Evolutionary conservation across 164 flowering plant genomes (phyloP).

Genomic region (Kingdonia uniflora): DNA sequence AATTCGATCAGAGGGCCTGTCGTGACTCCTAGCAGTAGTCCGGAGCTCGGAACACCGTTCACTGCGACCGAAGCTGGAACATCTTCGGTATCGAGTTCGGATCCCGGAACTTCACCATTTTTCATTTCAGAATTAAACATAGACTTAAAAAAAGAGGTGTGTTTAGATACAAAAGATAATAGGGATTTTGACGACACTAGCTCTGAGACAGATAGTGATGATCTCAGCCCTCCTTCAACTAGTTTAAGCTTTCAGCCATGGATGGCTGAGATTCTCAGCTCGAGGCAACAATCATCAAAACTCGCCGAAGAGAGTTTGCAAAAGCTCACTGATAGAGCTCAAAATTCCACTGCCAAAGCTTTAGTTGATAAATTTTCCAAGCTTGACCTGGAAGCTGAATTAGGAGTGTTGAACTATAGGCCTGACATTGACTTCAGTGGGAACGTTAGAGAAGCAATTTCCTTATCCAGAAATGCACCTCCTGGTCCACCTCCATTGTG

Average conservation of each 20-base stretch:
- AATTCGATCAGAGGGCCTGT: slow-evolving; percentile 43
- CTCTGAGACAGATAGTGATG: slow-evolving; percentile 56
- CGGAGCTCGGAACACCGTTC: slow-evolving; percentile 56
- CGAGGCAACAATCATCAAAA: slow-evolving; percentile 23
- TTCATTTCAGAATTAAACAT: slow-evolving; percentile 27
- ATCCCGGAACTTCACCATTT: slow-evolving; percentile 52
- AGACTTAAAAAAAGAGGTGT: slow-evolving; percentile 24
- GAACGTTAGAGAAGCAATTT: slow-evolving; percentile 51
- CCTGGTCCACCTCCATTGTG: slow-evolving; percentile 82
- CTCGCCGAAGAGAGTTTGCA: slow-evolving; percentile 18
- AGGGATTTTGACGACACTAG: slow-evolving; percentile 30
- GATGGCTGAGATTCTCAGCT: slow-evolving; percentile 34
- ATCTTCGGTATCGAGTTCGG: slow-evolving; percentile 77
- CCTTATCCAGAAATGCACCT: slow-evolving; percentile 47
- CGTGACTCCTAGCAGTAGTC: slow-evolving; percentile 85
- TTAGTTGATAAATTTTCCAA: slow-evolving; percentile 37
- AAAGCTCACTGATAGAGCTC: slow-evolving; percentile 18
- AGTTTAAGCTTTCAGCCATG: slow-evolving; percentile 38
- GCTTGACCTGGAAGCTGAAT: slow-evolving; percentile 34
- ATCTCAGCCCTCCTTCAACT: slow-evolving; percentile 22
- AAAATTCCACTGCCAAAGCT: slow-evolving; percentile 25
- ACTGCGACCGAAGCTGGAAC: slow-evolving; percentile 62
- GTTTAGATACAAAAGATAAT: slow-evolving; percentile 14
- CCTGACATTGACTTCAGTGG: slow-evolving; percentile 28
- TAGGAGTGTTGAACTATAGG: slow-evolving; percentile 21